phyloP scores from a whole-genome alignment of 106 monocot species.

The Allium cepa region DNA sequence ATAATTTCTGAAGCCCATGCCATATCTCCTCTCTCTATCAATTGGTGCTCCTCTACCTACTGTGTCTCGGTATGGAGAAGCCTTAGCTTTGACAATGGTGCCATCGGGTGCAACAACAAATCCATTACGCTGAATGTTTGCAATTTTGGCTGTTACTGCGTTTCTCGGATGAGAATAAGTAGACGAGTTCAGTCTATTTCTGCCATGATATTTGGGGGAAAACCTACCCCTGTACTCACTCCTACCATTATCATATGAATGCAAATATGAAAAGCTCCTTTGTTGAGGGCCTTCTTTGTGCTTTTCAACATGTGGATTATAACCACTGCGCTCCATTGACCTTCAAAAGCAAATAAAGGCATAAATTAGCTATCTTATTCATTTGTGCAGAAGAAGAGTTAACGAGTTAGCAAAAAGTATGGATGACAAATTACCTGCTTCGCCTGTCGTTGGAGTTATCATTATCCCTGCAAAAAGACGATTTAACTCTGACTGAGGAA shows the following conservation, averaged over 20 bases:
- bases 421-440: slow-evolving; percentile 44
- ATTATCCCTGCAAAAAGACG: slow-evolving; percentile 26
- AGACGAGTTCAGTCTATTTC: slow-evolving; percentile 26
- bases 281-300: slow-evolving; percentile 15
- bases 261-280: slow-evolving; percentile 19
- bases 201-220: slow-evolving; percentile 14
- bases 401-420: background rate
- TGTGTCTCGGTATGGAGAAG: slow-evolving; percentile 14
- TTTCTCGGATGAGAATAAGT: slow-evolving; percentile 40
- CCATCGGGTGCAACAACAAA: slow-evolving; percentile 89
- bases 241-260: slow-evolving; percentile 23
- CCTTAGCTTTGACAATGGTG: slow-evolving; percentile 54
- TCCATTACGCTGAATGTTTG: slow-evolving; percentile 77
- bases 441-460: slow-evolving; percentile 26
- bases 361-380: background rate
- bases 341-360: slow-evolving; percentile 15
- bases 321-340: slow-evolving; percentile 15
- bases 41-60: slow-evolving; percentile 31
- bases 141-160: slow-evolving; percentile 70
- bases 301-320: slow-evolving; percentile 25
- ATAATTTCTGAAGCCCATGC: slow-evolving; percentile 7
- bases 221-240: slow-evolving; percentile 32
- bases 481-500: slow-evolving; percentile 6
- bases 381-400: no score
- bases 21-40: slow-evolving; percentile 30